Evolutionary conservation across 75 land plant species (phyloP).

Genomic region (Cryptomeria japonica): DNA sequence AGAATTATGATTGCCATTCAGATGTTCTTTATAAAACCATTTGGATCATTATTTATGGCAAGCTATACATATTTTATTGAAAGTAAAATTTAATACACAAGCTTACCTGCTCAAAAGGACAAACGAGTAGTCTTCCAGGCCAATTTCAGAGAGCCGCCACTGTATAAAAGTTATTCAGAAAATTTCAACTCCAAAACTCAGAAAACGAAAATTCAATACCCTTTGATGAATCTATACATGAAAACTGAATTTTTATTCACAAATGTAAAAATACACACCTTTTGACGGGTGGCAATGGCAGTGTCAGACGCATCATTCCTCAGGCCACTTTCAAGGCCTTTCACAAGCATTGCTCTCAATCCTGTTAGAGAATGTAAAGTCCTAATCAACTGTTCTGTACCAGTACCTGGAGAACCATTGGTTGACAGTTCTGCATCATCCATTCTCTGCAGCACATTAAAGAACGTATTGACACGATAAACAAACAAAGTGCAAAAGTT

Average conservation of each 20-base stretch:
- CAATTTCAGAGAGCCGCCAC: constrained; percentile 99
- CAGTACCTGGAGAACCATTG: constrained; percentile 13
- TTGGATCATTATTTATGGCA: neutral
- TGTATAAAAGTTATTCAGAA: constrained; percentile 17
- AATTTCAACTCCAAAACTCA: neutral
- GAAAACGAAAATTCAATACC: neutral
- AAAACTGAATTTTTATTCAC: neutral
- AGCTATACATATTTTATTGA: neutral
- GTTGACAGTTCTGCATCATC: constrained; percentile 39
- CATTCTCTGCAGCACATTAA: constrained; percentile 34
- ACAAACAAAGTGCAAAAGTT: neutral
- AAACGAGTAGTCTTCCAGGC: constrained; percentile 92
- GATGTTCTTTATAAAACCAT: neutral
- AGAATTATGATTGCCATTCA: neutral
- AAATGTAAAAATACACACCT: constrained; percentile 35
- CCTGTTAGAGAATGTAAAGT: constrained; percentile 64
- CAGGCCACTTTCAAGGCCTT: constrained; percentile 94
- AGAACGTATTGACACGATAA: neutral
- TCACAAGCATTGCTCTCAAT: constrained; percentile 61
- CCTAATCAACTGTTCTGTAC: constrained; percentile 37
- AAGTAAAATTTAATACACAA: neutral
- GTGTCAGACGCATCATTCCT: constrained; percentile 97
- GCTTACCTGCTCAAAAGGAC: constrained; percentile 90
- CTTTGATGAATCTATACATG: neutral
- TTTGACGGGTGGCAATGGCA: constrained; percentile 97